Base-by-base conservation (phyloP, 2,329 filamentous ascomycete species). In the Calonectria fujianensis region DNA sequence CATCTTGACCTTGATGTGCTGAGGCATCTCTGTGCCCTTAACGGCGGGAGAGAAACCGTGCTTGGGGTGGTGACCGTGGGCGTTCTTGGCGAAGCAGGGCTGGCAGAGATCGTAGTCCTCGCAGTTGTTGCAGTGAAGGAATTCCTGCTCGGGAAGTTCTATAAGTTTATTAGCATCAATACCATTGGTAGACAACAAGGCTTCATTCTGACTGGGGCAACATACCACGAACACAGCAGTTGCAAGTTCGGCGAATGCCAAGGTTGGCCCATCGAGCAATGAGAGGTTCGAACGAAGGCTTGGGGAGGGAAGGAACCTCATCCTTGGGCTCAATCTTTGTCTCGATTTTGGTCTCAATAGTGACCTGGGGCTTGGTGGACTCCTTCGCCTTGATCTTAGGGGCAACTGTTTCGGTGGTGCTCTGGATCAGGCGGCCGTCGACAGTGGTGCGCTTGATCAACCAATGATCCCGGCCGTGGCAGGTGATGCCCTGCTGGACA, bases 31-130 rank as follows among this genome's bases (percentile, higher is more conserved):
- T 16, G 91, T 91, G 64, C 93, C 92, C 50, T 91, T 85, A 45
- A 92, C 90, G 65, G 92, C 94, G 70, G 95, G 89, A 45, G 88
- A 86, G 84, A 99, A 98, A 64, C 89, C 90, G 82, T 99, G 97
- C 81, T 91, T 94, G 70, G 97, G 97, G 83, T 98, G 94, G 82
- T 99, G 97, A 45, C 97, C 96, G 83, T 98, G 96, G 79, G 92
- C 91, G 83, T 94, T 91, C 76, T 89, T 90, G 67, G 91, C 85
- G 80, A 98, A 95, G 88, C 97, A 99, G 51, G 87, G 84, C 81
- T 96, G 90, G 90, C 97, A 99, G 48, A 99, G 91, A 82, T 99
- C 97, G 83, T 93, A 98, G 86, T 99, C 97, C 20, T 95, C 93
- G 84, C 97, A 99, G 27, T 90, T 86, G 10, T 88, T 90, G 89